Conservation (phyloP, 2,329 filamentous ascomycete species). For the Geosmithia putterillii region DNA sequence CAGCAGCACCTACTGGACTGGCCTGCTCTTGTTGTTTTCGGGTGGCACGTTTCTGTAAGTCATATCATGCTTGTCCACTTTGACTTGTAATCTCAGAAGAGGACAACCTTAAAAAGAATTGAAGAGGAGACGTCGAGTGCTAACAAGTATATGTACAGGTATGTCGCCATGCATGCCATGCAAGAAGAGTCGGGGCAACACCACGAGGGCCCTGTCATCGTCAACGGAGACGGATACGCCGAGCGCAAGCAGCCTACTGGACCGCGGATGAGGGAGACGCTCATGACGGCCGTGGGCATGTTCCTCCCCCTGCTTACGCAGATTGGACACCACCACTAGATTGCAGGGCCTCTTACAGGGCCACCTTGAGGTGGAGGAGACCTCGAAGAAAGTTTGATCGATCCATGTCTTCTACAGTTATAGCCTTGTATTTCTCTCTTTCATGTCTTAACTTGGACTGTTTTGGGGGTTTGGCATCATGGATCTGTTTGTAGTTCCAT, state of each 20-base stretch:
- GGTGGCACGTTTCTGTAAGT: conserved; percentile 89
- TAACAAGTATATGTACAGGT: conserved; percentile 36
- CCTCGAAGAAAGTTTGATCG: too few species aligned
- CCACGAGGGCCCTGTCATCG: background rate
- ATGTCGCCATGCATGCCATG: conserved; percentile 98
- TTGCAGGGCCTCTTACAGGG: too few species aligned
- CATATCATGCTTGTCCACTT: background rate
- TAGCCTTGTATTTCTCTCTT: too few species aligned
- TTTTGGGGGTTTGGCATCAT: too few species aligned
- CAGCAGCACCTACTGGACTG: conserved; percentile 65
- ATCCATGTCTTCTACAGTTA: too few species aligned
- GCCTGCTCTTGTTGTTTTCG: conserved; percentile 86
- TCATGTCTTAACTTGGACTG: too few species aligned
- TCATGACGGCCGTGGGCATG: conserved; percentile 66
- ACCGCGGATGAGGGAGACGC: conserved; percentile 53
- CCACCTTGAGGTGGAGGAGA: too few species aligned
- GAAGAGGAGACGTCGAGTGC: background rate
- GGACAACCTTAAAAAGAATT: background rate
- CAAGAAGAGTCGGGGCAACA: conserved; percentile 53
- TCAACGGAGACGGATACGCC: conserved; percentile 37
- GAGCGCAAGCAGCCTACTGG: conserved; percentile 43
- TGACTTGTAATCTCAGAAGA: too few species aligned
- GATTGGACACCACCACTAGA: conserved; percentile 45
- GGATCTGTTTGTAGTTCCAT: too few species aligned
- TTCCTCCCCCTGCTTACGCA: conserved; percentile 65